Evolutionary conservation across 129 eudicot species (phyloP).

Genomic region (Helichrysum umbraculigerum): DNA sequence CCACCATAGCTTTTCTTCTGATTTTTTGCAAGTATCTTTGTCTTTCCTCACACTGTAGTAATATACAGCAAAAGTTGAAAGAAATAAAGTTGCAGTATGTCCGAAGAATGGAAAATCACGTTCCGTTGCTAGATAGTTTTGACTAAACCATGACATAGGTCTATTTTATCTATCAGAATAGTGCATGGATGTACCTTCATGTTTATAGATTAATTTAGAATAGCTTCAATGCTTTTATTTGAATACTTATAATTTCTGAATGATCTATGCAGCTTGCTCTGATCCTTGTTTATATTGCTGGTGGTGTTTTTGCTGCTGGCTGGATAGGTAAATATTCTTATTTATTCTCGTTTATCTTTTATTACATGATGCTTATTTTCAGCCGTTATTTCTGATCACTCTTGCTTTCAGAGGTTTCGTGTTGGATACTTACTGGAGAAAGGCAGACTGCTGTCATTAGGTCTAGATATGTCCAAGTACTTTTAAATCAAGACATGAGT

Average conservation of each 20-base stretch:
- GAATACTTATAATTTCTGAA: conserved; percentile 12
- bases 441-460: conserved; percentile 99
- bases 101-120: conserved; percentile 12
- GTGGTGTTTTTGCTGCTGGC: conserved; percentile 91
- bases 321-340: conserved; percentile 74
- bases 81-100: conserved; percentile 12
- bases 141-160: conserved; percentile 10
- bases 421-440: conserved; percentile 99
- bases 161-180: neutral
- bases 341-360: conserved; percentile 8
- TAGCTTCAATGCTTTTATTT: neutral
- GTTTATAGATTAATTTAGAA: neutral
- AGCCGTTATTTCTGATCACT: conserved; percentile 24
- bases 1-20: conserved; percentile 3
- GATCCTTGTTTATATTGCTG: conserved; percentile 79
- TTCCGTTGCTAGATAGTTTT: neutral
- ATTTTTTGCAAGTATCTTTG: conserved; percentile 10
- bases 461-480: conserved; percentile 90
- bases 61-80: neutral
- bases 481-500: conserved; percentile 96
- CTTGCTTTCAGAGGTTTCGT: conserved; percentile 77
- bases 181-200: neutral
- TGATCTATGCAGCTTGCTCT: conserved; percentile 75
- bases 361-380: conserved; percentile 9
- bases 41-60: neutral